These are phyloP conservation scores for Actinomucor elegans DNA, from an alignment of 371 early-diverging fungal genomes.

Conservation along the genomic window DNA sequence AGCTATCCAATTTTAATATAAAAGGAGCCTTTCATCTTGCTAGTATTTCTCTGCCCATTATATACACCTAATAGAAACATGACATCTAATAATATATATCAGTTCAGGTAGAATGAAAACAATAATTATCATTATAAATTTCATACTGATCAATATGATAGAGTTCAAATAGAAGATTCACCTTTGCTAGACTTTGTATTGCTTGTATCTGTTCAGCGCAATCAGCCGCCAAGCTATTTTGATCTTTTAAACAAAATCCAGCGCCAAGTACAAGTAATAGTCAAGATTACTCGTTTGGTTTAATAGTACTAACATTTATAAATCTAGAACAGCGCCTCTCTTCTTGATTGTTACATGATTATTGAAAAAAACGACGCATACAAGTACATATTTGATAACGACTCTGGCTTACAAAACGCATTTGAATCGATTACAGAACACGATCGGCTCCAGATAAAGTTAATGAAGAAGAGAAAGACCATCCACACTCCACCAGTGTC, in stretches of 20 bases:
- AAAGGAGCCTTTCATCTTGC: no score
- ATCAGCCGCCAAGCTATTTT: slow-evolving; percentile 14
- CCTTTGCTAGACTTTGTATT: slow-evolving; percentile 12
- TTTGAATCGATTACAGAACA: slow-evolving; percentile 11
- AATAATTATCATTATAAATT: background rate
- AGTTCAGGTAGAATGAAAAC: background rate
- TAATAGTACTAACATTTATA: no score
- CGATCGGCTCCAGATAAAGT: slow-evolving; percentile 13
- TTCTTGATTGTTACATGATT: slow-evolving; percentile 18
- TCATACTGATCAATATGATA: background rate
- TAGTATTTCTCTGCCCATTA: no score
- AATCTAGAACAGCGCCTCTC: no score
- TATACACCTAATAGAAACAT: no score
- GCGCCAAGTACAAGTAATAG: background rate
- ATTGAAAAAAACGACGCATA: slow-evolving; percentile 8
- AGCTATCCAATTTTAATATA: no score
- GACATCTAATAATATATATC: background rate
- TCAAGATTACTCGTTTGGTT: background rate
- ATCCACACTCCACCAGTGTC: slow-evolving; percentile 2
- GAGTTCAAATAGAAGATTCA: slow-evolving; percentile 23
- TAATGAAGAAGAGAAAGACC: slow-evolving; percentile 6
- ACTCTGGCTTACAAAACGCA: slow-evolving; percentile 18
- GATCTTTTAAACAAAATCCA: slow-evolving; percentile 20
- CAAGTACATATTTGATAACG: slow-evolving; percentile 15
- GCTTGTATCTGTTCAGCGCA: slow-evolving; percentile 17